Conservation (phyloP, 768 basidiomycete species). For the Chalciporus piperatus region DNA sequence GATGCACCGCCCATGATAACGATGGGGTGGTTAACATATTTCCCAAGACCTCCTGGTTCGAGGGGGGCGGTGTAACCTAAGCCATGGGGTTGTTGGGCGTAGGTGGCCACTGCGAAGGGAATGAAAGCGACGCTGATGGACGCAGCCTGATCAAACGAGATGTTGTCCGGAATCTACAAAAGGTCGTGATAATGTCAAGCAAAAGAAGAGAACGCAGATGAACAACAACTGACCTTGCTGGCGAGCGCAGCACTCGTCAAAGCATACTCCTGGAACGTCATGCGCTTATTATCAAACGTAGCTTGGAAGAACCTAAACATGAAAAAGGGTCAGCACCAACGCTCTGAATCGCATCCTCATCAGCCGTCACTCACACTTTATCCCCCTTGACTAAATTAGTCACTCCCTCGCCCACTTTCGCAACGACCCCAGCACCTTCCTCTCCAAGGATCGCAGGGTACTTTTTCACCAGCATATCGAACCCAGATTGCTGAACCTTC, state of each 20-base stretch:
- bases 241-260: constrained; percentile 19
- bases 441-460: constrained; percentile 38
- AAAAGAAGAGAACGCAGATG: not conserved
- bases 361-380: constrained; percentile 31
- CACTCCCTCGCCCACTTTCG: constrained; percentile 37
- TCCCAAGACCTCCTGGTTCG: constrained; percentile 23
- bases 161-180: constrained; percentile 28
- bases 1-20: constrained; percentile 36
- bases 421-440: constrained; percentile 37
- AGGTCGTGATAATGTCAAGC: not conserved
- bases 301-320: constrained; percentile 5
- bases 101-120: constrained; percentile 36
- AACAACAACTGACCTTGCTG: constrained; percentile 12
- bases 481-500: constrained; percentile 5
- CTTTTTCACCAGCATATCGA: constrained; percentile 24
- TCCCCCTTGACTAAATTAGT: constrained; percentile 33
- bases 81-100: constrained; percentile 22
- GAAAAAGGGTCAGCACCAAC: not conserved
- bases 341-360: too few relatives aligned
- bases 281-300: constrained; percentile 1
- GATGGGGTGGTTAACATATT: constrained; percentile 31
- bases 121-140: constrained; percentile 33
- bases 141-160: constrained; percentile 37
- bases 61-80: constrained; percentile 28
- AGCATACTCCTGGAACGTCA: constrained; percentile 24